Base-by-base conservation (phyloP, 2,329 filamentous ascomycete genomes). In the Venturia effusa region DNA sequence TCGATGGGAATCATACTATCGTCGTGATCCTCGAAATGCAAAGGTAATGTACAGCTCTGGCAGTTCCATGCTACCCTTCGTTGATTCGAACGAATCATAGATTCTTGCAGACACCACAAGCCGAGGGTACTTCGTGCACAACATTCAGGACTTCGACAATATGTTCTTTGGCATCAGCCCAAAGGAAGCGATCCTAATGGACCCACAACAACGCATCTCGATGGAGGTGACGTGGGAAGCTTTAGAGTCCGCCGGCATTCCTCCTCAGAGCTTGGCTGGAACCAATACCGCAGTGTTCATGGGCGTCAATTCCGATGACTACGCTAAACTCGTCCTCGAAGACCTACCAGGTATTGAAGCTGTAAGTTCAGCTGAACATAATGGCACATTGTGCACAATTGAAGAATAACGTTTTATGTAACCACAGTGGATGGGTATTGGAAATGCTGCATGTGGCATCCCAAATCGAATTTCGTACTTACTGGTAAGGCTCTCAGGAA, bases 391-490 rank as follows among this genome's bases (percentile, higher is more conserved):
- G 19, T 45, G 7, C 41, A 5, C 19, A 22, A n/a, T 45, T n/a
- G 19, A 45, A 4, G 3, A 5, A 5, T 11, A 6, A 11, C 34
- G 34, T 11, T 37, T n/a, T 45, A n/a, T 45, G 41, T 22, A 22
- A 45, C 19, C 19, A 19, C 17, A 45, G 39, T 41, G 39, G 39
- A 41, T 41, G 39, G 39, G 39, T 3, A 41, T 41, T 17, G 71
- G 69, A 7, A 66, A 55, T 39, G 66, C 64, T 3, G 17, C 43
- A 11, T 62, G 66, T 5, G 60, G 71, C 32, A 48, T 70, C 19
- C 63, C 72, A 3, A 74, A 74, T 51, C 69, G 73, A 0, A 59
- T 75, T 4, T 73, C 71, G 7, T 74, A 72, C 43, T 72, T 72
- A 59, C 76, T 70, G 54, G 70, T n/a, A n/a, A n/a, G n/a, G n/a